Evolutionary conservation across 73 alveolate species (phyloP), one percentile per base, ranked within the genome.

Genomic region (Tetrahymena borealis): DNA sequence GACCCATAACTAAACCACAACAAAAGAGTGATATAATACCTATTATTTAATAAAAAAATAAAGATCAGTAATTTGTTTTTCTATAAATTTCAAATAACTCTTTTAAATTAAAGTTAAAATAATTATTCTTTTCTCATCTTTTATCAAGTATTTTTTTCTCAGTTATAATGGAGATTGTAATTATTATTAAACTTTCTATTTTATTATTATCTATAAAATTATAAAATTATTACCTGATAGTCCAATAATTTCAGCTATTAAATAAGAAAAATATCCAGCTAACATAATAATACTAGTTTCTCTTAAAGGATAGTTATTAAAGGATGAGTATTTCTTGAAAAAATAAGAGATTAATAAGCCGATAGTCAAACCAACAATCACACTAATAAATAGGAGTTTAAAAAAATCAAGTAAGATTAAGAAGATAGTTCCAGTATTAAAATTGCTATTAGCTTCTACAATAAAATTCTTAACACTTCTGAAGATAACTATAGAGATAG

Each of bases 401-500:
- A 97, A 35, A 95, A 97, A 97, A 33, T 92, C 94, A 2, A 91
- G 32, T 39, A 85, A 93, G n/a, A 93, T 40, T 20, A 31, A 40
- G 35, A 93, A 79, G 31, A 90, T 11, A 78, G 91, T 39, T 20
- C 94, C 85, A 31, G 90, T 31, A 32, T 91, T 40, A 32, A 77
- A 90, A 24, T 94, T 91, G 36, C 92, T 60, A 28, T 90, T 91
- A 39, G 92, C 95, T 92, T 79, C 98, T 92, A 90, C 94, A 39
- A 92, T 78, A 90, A 77, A 96, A 78, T 94, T 95, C 93, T 60
- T 94, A 91, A 40, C 97, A 32, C 95, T 95, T 90, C 94, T 96
- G 94, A 97, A 98, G 33, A 98, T 91, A 24, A 98, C 98, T n/a
- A 98, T 98, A 38, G 99, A 92, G 18, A 97, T 99, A 8, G 99